Conservation (phyloP, 2,329 filamentous ascomycete species). For the Alternaria gansuensis region DNA sequence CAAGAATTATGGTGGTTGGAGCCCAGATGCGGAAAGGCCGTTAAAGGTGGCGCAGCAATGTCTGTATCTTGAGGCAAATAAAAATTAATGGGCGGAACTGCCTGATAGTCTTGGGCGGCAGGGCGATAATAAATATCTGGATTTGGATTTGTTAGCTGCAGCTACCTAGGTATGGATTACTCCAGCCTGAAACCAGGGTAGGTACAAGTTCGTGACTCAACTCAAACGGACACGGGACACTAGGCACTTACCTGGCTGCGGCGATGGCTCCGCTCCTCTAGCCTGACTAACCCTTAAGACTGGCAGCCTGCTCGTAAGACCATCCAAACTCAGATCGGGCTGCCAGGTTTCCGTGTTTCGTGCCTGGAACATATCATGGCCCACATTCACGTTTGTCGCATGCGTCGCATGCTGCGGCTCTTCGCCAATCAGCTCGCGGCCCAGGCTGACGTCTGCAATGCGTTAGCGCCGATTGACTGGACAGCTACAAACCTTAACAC, state of each 20-base stretch:
- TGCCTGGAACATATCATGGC: conserved; percentile 40
- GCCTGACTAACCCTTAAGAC: conserved; percentile 27
- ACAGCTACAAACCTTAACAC: conserved; percentile 3
- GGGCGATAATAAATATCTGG: conserved; percentile 44
- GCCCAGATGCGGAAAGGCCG: conserved; percentile 45
- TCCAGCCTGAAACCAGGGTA: conserved; percentile 42
- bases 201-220: conserved; percentile 38
- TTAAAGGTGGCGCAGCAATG: conserved; percentile 39
- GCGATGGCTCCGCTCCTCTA: conserved; percentile 28
- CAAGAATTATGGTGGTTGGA: conserved; percentile 38
- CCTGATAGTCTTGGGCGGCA: conserved; percentile 37
- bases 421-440: conserved; percentile 42
- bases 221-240: conserved; percentile 30
- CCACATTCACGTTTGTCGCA: conserved; percentile 30
- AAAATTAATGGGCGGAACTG: conserved; percentile 32
- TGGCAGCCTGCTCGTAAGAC: conserved; percentile 31
- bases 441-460: conserved; percentile 46
- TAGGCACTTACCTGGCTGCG: conserved; percentile 34
- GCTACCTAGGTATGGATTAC: conserved; percentile 14
- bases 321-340: conserved; percentile 31
- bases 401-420: conserved; percentile 41
- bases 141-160: conserved; percentile 31
- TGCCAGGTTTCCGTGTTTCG: conserved; percentile 44
- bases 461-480: conserved; percentile 15
- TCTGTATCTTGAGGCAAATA: conserved; percentile 43